Evolutionary conservation across 495 filamentous ascomycete genomes (phyloP).

Genomic region (Penicillium waksmanii): DNA sequence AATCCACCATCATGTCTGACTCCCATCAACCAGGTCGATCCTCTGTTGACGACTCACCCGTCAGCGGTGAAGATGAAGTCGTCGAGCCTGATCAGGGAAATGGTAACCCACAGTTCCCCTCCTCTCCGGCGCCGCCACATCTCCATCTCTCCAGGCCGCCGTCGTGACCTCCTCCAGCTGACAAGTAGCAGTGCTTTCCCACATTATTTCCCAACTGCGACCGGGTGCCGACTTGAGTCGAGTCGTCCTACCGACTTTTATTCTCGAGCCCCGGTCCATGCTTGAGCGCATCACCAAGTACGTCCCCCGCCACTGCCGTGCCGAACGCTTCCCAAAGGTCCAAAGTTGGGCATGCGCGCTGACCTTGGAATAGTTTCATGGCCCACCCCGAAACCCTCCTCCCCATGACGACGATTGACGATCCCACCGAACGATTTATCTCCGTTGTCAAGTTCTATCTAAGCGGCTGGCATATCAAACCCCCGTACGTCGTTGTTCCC

Average conservation of each 20-base stretch:
- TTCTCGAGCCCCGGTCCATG: slow-evolving; percentile 97
- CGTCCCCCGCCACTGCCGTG: slow-evolving; percentile 15
- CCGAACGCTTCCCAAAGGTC: no score
- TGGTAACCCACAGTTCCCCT: slow-evolving; percentile 39
- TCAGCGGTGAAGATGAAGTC: slow-evolving; percentile 69
- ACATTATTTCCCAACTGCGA: slow-evolving; percentile 96
- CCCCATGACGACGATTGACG: slow-evolving; percentile 82
- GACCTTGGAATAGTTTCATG: slow-evolving; percentile 77
- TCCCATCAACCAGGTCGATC: slow-evolving; percentile 51
- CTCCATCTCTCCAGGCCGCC: background rate
- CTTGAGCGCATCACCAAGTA: slow-evolving; percentile 98
- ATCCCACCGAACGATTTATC: slow-evolving; percentile 89
- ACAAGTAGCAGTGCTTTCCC: slow-evolving; percentile 70
- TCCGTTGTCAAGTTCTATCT: slow-evolving; percentile 97
- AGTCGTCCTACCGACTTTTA: slow-evolving; percentile 95
- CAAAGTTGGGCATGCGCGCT: slow-evolving; percentile 7
- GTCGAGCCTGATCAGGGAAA: slow-evolving; percentile 71
- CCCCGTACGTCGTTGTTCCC: slow-evolving; percentile 66
- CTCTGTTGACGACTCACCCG: slow-evolving; percentile 54
- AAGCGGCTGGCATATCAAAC: slow-evolving; percentile 98
- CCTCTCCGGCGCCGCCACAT: background rate
- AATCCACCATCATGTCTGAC: slow-evolving; percentile 40
- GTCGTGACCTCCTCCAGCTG: slow-evolving; percentile 1
- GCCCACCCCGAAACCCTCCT: slow-evolving; percentile 96
- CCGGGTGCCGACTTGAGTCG: slow-evolving; percentile 94